Evolutionary conservation across 2,329 filamentous ascomycete genomes (phyloP).

Genomic region (Clonostachys solani): DNA sequence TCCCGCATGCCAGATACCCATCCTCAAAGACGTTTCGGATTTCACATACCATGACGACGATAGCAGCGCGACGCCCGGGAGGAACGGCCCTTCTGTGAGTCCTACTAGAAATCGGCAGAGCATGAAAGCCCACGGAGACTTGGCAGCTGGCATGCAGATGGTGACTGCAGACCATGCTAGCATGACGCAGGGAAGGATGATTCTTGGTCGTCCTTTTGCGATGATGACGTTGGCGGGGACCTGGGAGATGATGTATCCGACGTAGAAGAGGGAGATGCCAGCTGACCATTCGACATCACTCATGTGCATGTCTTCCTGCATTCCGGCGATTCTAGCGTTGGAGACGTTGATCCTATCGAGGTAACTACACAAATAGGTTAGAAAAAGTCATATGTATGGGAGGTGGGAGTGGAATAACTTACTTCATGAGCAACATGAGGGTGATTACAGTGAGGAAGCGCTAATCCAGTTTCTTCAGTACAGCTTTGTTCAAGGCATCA

Average conservation of each 20-base stretch:
- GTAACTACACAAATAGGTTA: constrained; percentile 26
- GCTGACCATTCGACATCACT: constrained; percentile 26
- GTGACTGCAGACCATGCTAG: constrained; percentile 36
- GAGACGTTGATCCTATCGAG: constrained; percentile 47
- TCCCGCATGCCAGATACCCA: constrained; percentile 39
- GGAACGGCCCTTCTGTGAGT: constrained; percentile 28
- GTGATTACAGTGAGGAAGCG: constrained; percentile 17
- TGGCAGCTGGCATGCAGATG: constrained; percentile 35
- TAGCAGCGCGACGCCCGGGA: constrained; percentile 41
- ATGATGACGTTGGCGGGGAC: constrained; percentile 40
- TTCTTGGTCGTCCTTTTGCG: constrained; percentile 27
- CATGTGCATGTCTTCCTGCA: constrained; percentile 27
- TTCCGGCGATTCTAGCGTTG: constrained; percentile 29
- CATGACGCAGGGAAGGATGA: constrained; percentile 30
- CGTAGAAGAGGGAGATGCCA: constrained; percentile 36
- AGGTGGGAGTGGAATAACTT: neutral
- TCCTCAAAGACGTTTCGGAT: constrained; percentile 32
- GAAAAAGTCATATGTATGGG: neutral
- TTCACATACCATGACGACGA: constrained; percentile 43
- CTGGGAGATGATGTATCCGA: constrained; percentile 40
- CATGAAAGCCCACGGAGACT: constrained; percentile 16
- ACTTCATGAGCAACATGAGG: constrained; percentile 22
- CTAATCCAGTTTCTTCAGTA: constrained; percentile 18
- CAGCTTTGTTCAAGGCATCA: constrained; percentile 14
- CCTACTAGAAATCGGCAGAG: constrained; percentile 23